These are phyloP conservation scores for Dunaliella primolecta DNA, from an alignment of 139 green algal species.

Conservation along the genomic window DNA sequence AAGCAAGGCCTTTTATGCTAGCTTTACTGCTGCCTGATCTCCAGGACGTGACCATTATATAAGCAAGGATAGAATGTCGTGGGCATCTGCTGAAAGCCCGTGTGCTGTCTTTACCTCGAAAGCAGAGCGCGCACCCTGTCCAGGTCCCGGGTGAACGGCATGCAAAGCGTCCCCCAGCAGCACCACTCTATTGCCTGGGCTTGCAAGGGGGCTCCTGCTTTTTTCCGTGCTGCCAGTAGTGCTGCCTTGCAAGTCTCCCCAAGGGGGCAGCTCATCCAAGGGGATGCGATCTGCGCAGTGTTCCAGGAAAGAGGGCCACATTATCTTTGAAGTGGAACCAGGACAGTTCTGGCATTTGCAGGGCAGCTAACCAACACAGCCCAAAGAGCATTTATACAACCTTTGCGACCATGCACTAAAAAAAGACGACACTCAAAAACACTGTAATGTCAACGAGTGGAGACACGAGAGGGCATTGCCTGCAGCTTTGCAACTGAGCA, in stretches of 20 bases:
- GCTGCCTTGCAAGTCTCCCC: constrained; percentile 1
- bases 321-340: no score
- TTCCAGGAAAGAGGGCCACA: no score
- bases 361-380: no score
- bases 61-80: not conserved
- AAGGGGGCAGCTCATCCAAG: constrained; percentile 20
- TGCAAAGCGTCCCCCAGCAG: constrained; percentile 52
- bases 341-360: no score
- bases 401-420: no score
- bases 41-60: not conserved
- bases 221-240: no score
- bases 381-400: no score
- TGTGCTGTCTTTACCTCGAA: constrained; percentile 41
- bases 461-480: no score
- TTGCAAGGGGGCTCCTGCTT: constrained; percentile 3
- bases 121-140: constrained; percentile 40
- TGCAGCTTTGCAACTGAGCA: no score
- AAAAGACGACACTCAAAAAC: no score
- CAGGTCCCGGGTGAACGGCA: constrained; percentile 46
- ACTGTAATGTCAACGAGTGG: no score
- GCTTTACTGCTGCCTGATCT: not conserved
- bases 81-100: not conserved
- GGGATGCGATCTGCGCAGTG: constrained; percentile 43
- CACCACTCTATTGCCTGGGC: constrained; percentile 24
- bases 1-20: not conserved